phyloP scores from a whole-genome alignment of 2,329 filamentous ascomycete species.

The Sporothrix dimorphospora region DNA sequence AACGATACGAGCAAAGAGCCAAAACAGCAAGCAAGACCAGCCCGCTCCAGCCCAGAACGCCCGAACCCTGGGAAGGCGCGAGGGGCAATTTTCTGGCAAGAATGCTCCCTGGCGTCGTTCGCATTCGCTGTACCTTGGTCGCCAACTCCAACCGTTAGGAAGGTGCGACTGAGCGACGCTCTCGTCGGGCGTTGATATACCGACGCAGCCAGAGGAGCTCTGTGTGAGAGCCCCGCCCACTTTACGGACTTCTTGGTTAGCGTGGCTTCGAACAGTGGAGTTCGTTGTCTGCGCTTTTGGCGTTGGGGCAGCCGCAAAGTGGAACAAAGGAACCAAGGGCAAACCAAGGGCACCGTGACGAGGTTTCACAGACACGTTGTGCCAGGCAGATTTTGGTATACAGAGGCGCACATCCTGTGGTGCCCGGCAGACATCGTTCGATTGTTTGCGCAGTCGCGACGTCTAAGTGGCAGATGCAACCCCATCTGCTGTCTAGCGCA shows the following conservation, averaged over 20 bases:
- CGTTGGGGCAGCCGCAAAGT: conserved; percentile 6
- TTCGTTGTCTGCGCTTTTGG: not conserved
- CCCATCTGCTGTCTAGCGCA: not conserved
- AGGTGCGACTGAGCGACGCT: not conserved
- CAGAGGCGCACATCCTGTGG: not conserved
- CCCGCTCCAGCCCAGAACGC: not conserved
- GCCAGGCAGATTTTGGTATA: not conserved
- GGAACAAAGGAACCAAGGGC: not conserved
- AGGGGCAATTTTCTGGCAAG: not conserved
- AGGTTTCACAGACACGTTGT: not conserved
- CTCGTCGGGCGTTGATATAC: conserved; percentile 23
- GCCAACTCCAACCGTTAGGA: not conserved
- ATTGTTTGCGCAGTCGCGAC: not conserved
- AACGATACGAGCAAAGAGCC: not conserved
- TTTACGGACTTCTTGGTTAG: conserved; percentile 1
- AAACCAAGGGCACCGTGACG: not conserved
- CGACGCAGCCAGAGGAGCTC: conserved; percentile 12
- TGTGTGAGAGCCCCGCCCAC: not conserved
- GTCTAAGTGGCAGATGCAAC: conserved; percentile 1
- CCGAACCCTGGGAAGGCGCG: not conserved
- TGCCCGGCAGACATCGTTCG: conserved; percentile 2
- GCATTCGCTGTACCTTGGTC: not conserved
- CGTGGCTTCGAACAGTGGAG: not conserved
- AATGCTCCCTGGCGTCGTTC: not conserved
- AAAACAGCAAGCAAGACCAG: conserved; percentile 1